A percentile compares a stretch with the other conserved stretches of the same genome.
These are phyloP conservation scores for Leccinum glutinopallens DNA, from an alignment of 1,284 basidiomycete genomes.

Conservation along the genomic window DNA sequence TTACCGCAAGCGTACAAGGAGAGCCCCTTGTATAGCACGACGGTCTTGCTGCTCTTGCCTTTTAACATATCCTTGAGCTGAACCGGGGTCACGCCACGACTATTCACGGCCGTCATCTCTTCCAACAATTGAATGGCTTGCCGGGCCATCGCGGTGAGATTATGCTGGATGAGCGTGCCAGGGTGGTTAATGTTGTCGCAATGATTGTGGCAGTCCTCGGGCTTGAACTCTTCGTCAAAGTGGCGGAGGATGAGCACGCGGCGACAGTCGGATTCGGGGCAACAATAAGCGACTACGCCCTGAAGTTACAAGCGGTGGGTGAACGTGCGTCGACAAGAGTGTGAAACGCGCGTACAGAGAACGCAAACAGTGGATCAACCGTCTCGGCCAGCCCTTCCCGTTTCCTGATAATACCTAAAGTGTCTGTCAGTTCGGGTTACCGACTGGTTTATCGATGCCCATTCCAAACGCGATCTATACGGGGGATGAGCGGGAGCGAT, in stretches of 20 bases:
- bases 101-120: constrained; percentile 38
- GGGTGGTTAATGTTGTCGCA: constrained; percentile 77
- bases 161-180: constrained; percentile 43
- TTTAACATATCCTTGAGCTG: constrained; percentile 61
- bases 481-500: constrained; percentile 17
- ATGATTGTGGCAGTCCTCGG: constrained; percentile 55
- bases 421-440: constrained; percentile 9
- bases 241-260: constrained; percentile 82
- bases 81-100: constrained; percentile 46
- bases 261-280: constrained; percentile 85
- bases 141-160: constrained; percentile 56
- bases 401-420: constrained; percentile 78
- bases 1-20: constrained; percentile 57
- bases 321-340: not conserved
- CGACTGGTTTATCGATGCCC: constrained; percentile 86
- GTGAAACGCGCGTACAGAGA: constrained; percentile 42
- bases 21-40: constrained; percentile 51
- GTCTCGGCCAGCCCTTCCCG: constrained; percentile 83
- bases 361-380: constrained; percentile 66
- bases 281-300: constrained; percentile 70
- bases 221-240: constrained; percentile 66
- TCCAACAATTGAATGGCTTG: constrained; percentile 57
- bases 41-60: constrained; percentile 54
- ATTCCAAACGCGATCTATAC: constrained; percentile 89
- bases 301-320: constrained; percentile 37